phyloP scores from a whole-genome alignment of 2,329 filamentous ascomycete genomes.

The Sclerotinia borealis region DNA sequence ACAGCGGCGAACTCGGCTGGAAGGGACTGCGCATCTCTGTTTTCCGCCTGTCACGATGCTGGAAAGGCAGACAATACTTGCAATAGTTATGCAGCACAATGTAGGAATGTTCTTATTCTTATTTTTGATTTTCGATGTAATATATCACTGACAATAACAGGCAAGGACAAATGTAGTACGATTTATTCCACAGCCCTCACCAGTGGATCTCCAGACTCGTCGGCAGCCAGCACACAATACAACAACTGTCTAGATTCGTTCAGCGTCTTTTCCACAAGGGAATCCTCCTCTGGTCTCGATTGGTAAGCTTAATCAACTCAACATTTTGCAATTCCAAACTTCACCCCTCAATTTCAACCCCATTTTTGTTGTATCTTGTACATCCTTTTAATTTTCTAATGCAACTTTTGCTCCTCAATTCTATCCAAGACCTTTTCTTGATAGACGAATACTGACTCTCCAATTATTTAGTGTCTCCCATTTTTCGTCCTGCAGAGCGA shows the following conservation, averaged over 20 bases:
- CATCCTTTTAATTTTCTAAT: too few species aligned
- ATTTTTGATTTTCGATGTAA: background rate
- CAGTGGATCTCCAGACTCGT: slow-evolving; percentile 10
- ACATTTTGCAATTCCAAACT: background rate
- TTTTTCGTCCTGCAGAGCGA: slow-evolving; percentile 12
- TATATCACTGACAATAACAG: background rate
- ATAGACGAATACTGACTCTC: background rate
- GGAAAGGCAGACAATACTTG: slow-evolving; percentile 15
- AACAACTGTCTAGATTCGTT: slow-evolving; percentile 17
- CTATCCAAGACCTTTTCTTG: too few species aligned
- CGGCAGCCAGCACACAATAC: slow-evolving; percentile 14
- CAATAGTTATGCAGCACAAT: slow-evolving; percentile 15
- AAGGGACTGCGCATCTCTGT: slow-evolving; percentile 16
- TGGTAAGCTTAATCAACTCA: background rate
- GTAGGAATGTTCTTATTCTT: background rate
- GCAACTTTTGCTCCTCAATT: background rate
- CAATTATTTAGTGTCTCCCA: background rate
- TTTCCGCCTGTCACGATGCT: slow-evolving; percentile 11
- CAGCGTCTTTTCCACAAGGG: slow-evolving; percentile 13
- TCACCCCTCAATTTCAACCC: background rate
- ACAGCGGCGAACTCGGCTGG: slow-evolving; percentile 11
- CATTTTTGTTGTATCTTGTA: too few species aligned
- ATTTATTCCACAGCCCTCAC: slow-evolving; percentile 16
- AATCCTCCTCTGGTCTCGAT: background rate
- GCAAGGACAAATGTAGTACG: slow-evolving; percentile 18